These are phyloP conservation scores for Trichoderma endophyticum DNA, from an alignment of 2,329 filamentous ascomycete genomes.

Conservation along the genomic window DNA sequence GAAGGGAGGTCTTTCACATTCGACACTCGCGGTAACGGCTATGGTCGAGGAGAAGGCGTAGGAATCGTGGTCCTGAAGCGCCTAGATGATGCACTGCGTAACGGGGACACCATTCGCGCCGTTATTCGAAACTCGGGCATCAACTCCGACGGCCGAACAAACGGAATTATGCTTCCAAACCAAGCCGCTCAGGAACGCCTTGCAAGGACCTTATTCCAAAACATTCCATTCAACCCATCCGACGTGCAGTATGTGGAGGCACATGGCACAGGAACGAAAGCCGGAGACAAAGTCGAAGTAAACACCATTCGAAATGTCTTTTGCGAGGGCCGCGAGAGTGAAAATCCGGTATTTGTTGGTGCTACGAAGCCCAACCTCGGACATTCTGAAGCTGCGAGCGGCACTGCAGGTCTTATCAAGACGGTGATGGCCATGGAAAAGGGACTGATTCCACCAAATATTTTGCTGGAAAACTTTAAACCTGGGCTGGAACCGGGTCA, in stretches of 20 bases:
- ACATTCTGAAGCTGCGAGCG: slow-evolving; percentile 7
- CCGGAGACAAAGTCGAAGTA: slow-evolving; percentile 21
- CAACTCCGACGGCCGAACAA: slow-evolving; percentile 43
- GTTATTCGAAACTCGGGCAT: slow-evolving; percentile 35
- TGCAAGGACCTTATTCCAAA: slow-evolving; percentile 21
- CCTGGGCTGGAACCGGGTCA: neutral
- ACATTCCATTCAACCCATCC: neutral
- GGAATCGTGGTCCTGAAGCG: slow-evolving; percentile 44
- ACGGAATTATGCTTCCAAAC: slow-evolving; percentile 36
- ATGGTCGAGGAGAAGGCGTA: slow-evolving; percentile 40
- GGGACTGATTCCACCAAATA: slow-evolving; percentile 8
- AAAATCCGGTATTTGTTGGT: neutral
- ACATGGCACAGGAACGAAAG: slow-evolving; percentile 22
- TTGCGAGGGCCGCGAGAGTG: neutral
- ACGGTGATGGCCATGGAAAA: slow-evolving; percentile 9
- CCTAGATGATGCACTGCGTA: slow-evolving; percentile 40
- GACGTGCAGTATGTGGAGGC: slow-evolving; percentile 1
- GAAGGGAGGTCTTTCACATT: slow-evolving; percentile 27
- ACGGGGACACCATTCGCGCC: slow-evolving; percentile 39
- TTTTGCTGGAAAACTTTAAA: neutral
- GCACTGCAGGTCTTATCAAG: slow-evolving; percentile 10
- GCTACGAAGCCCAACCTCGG: slow-evolving; percentile 6
- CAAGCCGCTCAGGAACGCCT: slow-evolving; percentile 22
- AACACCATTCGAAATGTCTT: slow-evolving; percentile 14
- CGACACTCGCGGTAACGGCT: slow-evolving; percentile 45